Evolutionary conservation across 2,329 filamentous ascomycete genomes (phyloP).

Genomic region (Fusarium vanettenii): DNA sequence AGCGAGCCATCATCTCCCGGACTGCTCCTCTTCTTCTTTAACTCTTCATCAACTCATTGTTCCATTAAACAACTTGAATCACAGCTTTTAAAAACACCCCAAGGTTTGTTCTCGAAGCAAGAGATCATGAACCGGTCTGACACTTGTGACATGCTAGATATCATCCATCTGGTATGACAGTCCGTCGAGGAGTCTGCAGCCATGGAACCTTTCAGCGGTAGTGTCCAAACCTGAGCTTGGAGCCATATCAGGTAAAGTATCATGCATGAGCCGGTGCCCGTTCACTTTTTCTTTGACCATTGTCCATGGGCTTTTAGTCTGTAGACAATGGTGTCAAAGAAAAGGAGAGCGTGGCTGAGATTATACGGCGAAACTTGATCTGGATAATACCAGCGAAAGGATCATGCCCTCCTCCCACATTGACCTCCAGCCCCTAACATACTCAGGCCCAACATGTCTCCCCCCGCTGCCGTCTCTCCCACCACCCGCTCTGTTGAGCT

Average conservation of each 20-base stretch:
- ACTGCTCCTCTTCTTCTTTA: background rate
- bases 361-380: conserved; percentile 97
- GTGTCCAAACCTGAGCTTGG: conserved; percentile 52
- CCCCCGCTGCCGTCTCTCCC: conserved; percentile 75
- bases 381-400: conserved; percentile 99
- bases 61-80: background rate
- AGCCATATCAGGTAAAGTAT: conserved; percentile 56
- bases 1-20: background rate
- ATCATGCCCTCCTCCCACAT: conserved; percentile 82
- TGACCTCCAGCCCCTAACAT: conserved; percentile 46
- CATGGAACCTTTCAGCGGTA: conserved; percentile 51
- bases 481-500: conserved; percentile 61
- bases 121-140: conserved; percentile 25
- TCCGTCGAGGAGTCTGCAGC: conserved; percentile 34
- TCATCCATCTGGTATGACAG: conserved; percentile 41
- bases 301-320: background rate
- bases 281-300: conserved; percentile 18
- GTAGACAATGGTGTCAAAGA: background rate
- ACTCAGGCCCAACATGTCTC: conserved; percentile 64
- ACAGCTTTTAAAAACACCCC: background rate
- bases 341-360: conserved; percentile 69
- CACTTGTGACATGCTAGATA: conserved; percentile 39
- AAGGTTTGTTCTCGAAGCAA: conserved; percentile 34
- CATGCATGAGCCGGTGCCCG: conserved; percentile 74
- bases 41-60: conserved; percentile 10